phyloP scores from a whole-genome alignment of 129 eudicot species.

The Flaveria ramosissima region DNA sequence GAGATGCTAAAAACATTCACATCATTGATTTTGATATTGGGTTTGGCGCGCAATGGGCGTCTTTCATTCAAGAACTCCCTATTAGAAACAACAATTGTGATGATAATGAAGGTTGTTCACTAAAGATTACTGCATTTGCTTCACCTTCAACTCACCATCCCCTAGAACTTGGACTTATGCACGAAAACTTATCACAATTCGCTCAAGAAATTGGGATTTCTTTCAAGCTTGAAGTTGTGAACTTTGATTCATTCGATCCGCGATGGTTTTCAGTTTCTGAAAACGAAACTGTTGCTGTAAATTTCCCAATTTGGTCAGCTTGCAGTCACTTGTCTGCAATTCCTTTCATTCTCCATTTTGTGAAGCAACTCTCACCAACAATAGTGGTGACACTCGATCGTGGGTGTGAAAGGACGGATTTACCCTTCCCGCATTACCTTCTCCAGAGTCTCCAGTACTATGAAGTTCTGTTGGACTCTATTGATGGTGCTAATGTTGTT shows the following conservation, averaged over 20 bases:
- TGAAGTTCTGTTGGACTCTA: conserved; percentile 49
- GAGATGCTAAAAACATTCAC: conserved; percentile 49
- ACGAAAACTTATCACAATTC: conserved; percentile 51
- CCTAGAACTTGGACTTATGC: conserved; percentile 53
- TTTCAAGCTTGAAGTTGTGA: conserved; percentile 58
- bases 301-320: conserved; percentile 61
- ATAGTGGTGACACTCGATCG: conserved; percentile 53
- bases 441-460: conserved; percentile 61
- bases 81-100: conserved; percentile 29
- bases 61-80: conserved; percentile 68
- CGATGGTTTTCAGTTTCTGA: conserved; percentile 38
- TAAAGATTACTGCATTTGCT: conserved; percentile 69
- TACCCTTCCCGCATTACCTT: conserved; percentile 50
- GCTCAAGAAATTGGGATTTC: conserved; percentile 53
- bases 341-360: conserved; percentile 50
- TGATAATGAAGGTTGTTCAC: conserved; percentile 11
- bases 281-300: conserved; percentile 54
- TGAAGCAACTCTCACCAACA: conserved; percentile 56
- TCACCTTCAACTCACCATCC: conserved; percentile 72
- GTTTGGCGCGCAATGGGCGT: conserved; percentile 77
- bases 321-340: conserved; percentile 37
- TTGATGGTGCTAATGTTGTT: conserved; percentile 47
- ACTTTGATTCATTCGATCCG: conserved; percentile 62
- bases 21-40: conserved; percentile 74
- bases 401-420: conserved; percentile 62